Percentiles rank a stretch among this genome's conserved stretches.
These are phyloP conservation scores for Dictyostelium discoideum DNA, from an alignment of 78 protist species.

Conservation along the genomic window DNA sequence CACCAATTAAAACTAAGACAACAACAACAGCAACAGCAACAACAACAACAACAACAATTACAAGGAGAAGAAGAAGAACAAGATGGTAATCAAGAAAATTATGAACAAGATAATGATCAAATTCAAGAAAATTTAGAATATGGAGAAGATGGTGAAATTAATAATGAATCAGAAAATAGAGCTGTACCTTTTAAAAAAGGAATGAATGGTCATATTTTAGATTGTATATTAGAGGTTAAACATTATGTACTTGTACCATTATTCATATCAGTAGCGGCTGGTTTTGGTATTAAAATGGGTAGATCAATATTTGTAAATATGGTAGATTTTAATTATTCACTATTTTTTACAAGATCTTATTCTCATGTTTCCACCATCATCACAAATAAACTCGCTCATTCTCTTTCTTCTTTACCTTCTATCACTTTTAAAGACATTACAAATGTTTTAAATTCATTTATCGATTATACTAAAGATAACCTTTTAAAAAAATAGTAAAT, in stretches of 20 bases:
- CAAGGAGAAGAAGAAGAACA: background rate
- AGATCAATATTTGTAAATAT: constrained; percentile 24
- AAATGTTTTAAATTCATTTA: background rate
- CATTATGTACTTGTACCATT: constrained; percentile 40
- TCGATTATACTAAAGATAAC: background rate
- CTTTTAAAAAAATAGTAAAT: background rate
- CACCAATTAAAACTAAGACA: background rate
- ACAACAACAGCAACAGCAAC: background rate
- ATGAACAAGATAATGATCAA: background rate
- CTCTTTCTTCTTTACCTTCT: background rate
- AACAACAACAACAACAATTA: background rate
- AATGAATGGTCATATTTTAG: constrained; percentile 67
- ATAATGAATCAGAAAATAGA: no score
- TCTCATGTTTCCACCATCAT: background rate
- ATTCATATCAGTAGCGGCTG: constrained; percentile 24
- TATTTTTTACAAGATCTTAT: background rate
- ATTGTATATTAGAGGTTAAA: constrained; percentile 33
- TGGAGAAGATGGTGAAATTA: background rate
- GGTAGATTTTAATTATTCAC: constrained; percentile 1
- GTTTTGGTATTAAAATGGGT: constrained; percentile 66
- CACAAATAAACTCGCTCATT: background rate
- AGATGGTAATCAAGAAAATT: background rate
- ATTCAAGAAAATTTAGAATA: background rate
- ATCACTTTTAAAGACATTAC: background rate
- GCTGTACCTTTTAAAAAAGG: constrained; percentile 22